These are phyloP conservation scores for Xanthoparmelia taractica DNA, from an alignment of 495 filamentous ascomycete genomes.

Conservation along the genomic window DNA sequence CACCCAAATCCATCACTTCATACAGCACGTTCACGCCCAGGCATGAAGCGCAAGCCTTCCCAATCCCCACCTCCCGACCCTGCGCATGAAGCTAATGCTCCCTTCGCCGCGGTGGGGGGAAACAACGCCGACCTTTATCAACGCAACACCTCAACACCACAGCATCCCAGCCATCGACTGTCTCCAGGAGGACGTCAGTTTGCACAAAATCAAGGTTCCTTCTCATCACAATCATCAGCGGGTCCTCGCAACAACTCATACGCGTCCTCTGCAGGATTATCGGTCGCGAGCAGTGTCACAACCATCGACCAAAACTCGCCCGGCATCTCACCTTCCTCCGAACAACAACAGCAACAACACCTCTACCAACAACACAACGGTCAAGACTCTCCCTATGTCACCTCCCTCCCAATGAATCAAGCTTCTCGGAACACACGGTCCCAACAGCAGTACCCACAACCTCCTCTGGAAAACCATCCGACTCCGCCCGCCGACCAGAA, in stretches of 20 bases:
- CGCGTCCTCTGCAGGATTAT: slow-evolving; percentile 56
- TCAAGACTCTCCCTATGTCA: slow-evolving; percentile 52
- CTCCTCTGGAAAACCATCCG: slow-evolving; percentile 37
- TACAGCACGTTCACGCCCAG: slow-evolving; percentile 42
- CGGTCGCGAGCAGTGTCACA: slow-evolving; percentile 63
- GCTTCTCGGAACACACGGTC: slow-evolving; percentile 48
- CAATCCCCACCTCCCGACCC: slow-evolving; percentile 57
- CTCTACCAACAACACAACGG: slow-evolving; percentile 32
- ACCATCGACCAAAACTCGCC: slow-evolving; percentile 70
- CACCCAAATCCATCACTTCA: slow-evolving; percentile 30
- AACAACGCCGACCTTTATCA: slow-evolving; percentile 60
- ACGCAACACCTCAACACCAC: slow-evolving; percentile 37
- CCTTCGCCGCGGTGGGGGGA: slow-evolving; percentile 24
- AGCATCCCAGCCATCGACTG: slow-evolving; percentile 10
- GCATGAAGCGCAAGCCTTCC: slow-evolving; percentile 67
- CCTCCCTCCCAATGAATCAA: slow-evolving; percentile 51
- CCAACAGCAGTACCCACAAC: slow-evolving; percentile 39
- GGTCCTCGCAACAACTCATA: slow-evolving; percentile 67
- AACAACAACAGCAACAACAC: slow-evolving; percentile 33
- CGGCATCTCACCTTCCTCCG: slow-evolving; percentile 58
- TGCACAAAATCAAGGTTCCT: slow-evolving; percentile 55
- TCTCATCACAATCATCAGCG: slow-evolving; percentile 65
- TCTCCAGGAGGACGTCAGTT: slow-evolving; percentile 38
- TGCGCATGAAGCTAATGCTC: slow-evolving; percentile 52
- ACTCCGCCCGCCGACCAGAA: slow-evolving; percentile 33